phyloP scores from a whole-genome alignment of 192 early-diverging fungal species.

The Podila verticillata region DNA sequence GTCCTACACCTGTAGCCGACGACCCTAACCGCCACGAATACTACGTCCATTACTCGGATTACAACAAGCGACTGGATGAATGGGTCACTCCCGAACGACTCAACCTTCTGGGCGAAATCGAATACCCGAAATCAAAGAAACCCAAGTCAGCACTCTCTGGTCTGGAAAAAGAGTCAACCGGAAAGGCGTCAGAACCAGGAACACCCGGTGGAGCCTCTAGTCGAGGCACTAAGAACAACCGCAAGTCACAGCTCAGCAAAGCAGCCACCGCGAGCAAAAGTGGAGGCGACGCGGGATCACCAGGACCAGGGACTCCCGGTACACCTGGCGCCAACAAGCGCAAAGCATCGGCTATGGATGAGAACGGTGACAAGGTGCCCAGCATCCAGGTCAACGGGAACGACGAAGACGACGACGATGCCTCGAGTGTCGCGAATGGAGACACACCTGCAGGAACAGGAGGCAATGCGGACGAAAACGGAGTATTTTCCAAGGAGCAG shows the following conservation, averaged over 20 bases:
- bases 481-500: conserved; percentile 88
- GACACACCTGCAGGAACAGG: conserved; percentile 1
- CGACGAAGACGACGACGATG: conserved; percentile 9
- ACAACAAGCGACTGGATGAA: conserved; percentile 99
- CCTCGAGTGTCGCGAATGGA: not conserved
- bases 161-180: conserved; percentile 40
- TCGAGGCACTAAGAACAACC: conserved; percentile 36
- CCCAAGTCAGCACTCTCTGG: conserved; percentile 48
- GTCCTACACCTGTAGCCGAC: conserved; percentile 53
- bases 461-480: conserved; percentile 12
- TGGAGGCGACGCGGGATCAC: conserved; percentile 37
- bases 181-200: conserved; percentile 53
- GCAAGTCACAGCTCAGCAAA: conserved; percentile 48
- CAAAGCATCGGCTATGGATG: conserved; percentile 43
- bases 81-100: conserved; percentile 82
- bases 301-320: conserved; percentile 44
- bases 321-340: conserved; percentile 56
- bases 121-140: conserved; percentile 76
- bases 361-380: conserved; percentile 15
- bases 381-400: conserved; percentile 9
- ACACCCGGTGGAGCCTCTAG: conserved; percentile 33
- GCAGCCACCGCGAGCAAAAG: conserved; percentile 60
- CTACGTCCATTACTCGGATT: conserved; percentile 97
- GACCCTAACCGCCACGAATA: conserved; percentile 70
- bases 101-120: conserved; percentile 73